Evolutionary conservation across 345 rosid species (phyloP), one percentile per base, ranked within the genome.

Genomic region (Anastatica hierochuntica): DNA sequence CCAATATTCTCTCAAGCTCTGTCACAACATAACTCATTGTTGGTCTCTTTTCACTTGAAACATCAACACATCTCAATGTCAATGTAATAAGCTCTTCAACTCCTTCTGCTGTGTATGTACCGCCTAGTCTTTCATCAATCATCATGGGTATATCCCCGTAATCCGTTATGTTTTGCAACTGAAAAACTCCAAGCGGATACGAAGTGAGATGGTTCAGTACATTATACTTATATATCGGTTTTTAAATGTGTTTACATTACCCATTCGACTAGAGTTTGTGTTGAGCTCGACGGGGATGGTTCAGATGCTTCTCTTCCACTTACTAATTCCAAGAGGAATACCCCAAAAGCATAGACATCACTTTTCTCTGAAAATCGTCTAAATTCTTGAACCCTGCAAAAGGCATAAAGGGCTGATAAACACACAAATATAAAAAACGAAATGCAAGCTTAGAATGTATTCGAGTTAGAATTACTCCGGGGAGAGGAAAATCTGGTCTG

Each of bases 291-390:
- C 34, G 73, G 74, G 30, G 69, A 74, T 36, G 76, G 70, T 13
- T 67, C 73, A 2, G 81, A 62, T 66, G 98, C 96, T 71, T 87
- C 92, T 62, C 68, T 68, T 43, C 98, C 95, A 1, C 81, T 72
- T 37, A 84, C 77, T 47, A 87, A 60, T 74, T 87, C 95, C 81
- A 87, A 72, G 56, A 90, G 95, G 63, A 90, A 90, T 29, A 87
- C 87, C 6, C 96, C 98, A 53, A 90, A 90, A 69, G 96, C 84
- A 69, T 80, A 90, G 1, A 69, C 83, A 49, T 90, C 98, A 43
- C 98, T 80, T 66, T 87, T 90, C 16, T 86, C 96, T 31, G 98
- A 90, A 70, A 84, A 86, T 54, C 82, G 68, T 67, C 78, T 74
- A 63, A 90, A 90, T 62, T 90, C 98, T 64, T 44, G 75, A 58